Conservation (phyloP, 176 grass and related monocot genomes). For the Eragrostis curvula region DNA sequence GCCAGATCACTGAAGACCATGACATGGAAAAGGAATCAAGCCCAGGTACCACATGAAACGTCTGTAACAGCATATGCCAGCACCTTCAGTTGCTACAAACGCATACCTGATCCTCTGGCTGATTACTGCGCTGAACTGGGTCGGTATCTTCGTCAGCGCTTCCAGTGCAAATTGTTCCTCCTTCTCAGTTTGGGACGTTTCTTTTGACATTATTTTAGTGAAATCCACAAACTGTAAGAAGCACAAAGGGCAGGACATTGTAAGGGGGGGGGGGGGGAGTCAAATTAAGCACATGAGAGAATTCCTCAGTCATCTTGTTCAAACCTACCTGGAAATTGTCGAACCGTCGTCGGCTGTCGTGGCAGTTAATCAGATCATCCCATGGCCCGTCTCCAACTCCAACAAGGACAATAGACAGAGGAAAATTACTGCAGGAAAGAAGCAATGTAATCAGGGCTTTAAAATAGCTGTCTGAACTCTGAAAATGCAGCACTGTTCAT, state of each 20-base stretch:
- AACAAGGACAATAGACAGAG: conserved; percentile 60
- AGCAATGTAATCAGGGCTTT: neutral
- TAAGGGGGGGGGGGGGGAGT: no score
- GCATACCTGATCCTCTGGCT: conserved; percentile 39
- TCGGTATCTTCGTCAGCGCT: conserved; percentile 68
- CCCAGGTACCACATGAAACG: neutral
- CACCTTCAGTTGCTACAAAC: neutral
- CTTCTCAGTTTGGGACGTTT: conserved; percentile 41
- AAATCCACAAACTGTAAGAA: conserved; percentile 75
- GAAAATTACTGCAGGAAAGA: conserved; percentile 45
- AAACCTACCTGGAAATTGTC: no score
- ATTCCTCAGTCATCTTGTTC: neutral
- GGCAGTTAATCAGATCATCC: no score
- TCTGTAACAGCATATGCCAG: neutral
- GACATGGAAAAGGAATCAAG: neutral
- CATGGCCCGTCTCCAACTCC: conserved; percentile 46
- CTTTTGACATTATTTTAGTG: conserved; percentile 65
- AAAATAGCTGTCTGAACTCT: neutral
- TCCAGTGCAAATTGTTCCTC: conserved; percentile 59
- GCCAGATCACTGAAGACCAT: conserved; percentile 14
- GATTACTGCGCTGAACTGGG: conserved; percentile 54
- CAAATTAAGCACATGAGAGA: neutral
- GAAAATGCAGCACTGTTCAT: neutral
- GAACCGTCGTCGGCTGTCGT: no score
- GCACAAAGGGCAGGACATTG: neutral